Percentiles rank a stretch among this genome's conserved stretches.
phyloP scores from a whole-genome alignment of 2,329 filamentous ascomycete genomes.

The Ophiognomonia clavigignenti-juglandacearum region DNA sequence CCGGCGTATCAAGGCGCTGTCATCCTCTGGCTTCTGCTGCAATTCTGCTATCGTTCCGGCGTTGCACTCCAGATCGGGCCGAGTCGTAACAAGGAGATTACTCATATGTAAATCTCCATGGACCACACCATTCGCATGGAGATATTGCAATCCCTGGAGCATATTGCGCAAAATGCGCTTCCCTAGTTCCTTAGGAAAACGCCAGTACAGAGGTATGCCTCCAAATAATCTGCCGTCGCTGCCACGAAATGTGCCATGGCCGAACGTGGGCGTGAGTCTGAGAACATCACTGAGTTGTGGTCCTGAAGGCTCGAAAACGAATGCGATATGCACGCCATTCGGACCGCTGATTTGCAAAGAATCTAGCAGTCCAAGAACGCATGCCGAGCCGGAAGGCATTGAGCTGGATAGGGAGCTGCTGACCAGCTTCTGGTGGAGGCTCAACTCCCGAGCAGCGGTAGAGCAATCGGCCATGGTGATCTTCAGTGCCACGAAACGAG shows the following conservation, averaged over 20 bases:
- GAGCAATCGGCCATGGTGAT: background rate
- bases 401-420: background rate
- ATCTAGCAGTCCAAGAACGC: constrained; percentile 2
- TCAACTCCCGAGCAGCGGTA: background rate
- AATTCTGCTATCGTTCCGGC: background rate
- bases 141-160: background rate
- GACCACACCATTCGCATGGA: constrained; percentile 1
- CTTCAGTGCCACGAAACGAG: constrained; percentile 5
- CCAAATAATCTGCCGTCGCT: background rate
- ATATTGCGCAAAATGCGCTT: background rate
- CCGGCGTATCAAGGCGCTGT: background rate
- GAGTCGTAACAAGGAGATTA: constrained; percentile 1
- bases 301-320: constrained; percentile 20
- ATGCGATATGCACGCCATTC: constrained; percentile 21
- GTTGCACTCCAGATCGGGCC: background rate
- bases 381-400: background rate
- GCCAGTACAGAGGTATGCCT: background rate
- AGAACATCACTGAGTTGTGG: constrained; percentile 13
- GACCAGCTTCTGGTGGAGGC: background rate
- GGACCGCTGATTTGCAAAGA: constrained; percentile 20
- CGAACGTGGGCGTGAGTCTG: constrained; percentile 9
- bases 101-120: constrained; percentile 7
- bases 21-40: background rate
- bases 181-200: background rate
- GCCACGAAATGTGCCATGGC: background rate